Conservation (phyloP, 2,329 filamentous ascomycete genomes). For the Ceratocystis diversiconidia region DNA sequence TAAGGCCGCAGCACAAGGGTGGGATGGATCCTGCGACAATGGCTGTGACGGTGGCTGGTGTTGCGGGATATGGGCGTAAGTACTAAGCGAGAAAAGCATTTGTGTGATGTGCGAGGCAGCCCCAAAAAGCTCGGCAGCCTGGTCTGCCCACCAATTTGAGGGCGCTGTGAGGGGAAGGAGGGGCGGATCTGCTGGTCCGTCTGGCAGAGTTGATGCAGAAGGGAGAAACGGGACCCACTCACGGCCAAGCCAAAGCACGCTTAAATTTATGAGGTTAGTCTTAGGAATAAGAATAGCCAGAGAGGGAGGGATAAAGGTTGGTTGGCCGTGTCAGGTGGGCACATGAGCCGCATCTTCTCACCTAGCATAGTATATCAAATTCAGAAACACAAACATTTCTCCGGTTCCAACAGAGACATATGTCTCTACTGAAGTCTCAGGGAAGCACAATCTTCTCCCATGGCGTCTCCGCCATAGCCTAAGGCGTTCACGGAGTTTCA, state of each 20-base stretch:
- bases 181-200: constrained; percentile 30
- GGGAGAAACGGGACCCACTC: constrained; percentile 34
- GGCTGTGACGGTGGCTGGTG: not conserved
- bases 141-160: constrained; percentile 29
- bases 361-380: constrained; percentile 32
- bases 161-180: constrained; percentile 28
- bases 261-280: constrained; percentile 17
- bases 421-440: constrained; percentile 26
- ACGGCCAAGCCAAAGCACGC: constrained; percentile 30
- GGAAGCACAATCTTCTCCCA: constrained; percentile 27
- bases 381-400: constrained; percentile 31
- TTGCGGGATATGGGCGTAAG: constrained; percentile 20
- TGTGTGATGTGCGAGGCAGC: constrained; percentile 19
- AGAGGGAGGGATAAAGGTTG: too few relatives aligned
- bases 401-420: constrained; percentile 29
- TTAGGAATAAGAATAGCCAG: not conserved
- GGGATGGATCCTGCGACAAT: not conserved
- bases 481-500: constrained; percentile 22
- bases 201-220: constrained; percentile 24
- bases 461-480: constrained; percentile 27
- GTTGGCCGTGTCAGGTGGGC: not conserved
- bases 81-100: not conserved
- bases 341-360: constrained; percentile 19
- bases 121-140: constrained; percentile 26
- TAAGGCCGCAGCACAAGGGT: constrained; percentile 18